A percentile compares a stretch with the other conserved stretches of the same genome.
Conservation (phyloP, 768 basidiomycete genomes). For the Plicaturopsis crispa region DNA sequence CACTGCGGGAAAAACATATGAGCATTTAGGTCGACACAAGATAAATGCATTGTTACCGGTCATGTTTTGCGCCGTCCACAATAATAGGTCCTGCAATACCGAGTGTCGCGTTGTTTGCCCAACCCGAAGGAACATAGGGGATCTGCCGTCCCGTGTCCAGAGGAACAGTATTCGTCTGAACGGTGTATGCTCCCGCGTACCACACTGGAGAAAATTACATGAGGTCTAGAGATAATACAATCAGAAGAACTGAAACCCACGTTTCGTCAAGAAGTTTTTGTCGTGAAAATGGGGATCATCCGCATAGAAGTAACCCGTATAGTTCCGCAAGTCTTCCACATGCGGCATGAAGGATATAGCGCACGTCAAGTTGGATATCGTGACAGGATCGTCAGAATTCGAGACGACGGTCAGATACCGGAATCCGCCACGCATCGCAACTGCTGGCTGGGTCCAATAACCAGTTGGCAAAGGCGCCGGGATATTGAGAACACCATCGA, state of each 20-base stretch:
- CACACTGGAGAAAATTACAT: too few relatives aligned
- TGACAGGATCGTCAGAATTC: slow-evolving; percentile 20
- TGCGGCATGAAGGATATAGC: slow-evolving; percentile 49
- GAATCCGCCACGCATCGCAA: slow-evolving; percentile 42
- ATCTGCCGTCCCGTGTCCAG: slow-evolving; percentile 42
- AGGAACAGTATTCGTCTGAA: slow-evolving; percentile 48
- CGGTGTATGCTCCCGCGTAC: slow-evolving; percentile 57
- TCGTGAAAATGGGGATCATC: slow-evolving; percentile 36
- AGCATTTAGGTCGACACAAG: too few relatives aligned
- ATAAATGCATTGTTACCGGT: too few relatives aligned
- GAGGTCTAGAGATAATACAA: background rate
- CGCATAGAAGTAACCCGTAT: slow-evolving; percentile 47
- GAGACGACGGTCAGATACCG: slow-evolving; percentile 44
- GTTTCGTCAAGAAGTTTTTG: slow-evolving; percentile 41
- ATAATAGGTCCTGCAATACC: slow-evolving; percentile 55
- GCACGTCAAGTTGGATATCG: slow-evolving; percentile 42
- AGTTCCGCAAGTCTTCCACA: slow-evolving; percentile 33
- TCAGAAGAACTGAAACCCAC: slow-evolving; percentile 14
- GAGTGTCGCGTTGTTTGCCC: slow-evolving; percentile 47
- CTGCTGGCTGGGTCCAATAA: slow-evolving; percentile 40
- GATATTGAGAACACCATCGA: slow-evolving; percentile 37
- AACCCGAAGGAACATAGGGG: slow-evolving; percentile 39
- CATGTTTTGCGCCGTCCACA: slow-evolving; percentile 55
- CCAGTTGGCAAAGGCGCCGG: slow-evolving; percentile 28
- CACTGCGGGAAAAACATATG: slow-evolving; percentile 23